Percentiles rank a stretch among this genome's conserved stretches.
These are phyloP conservation scores for Colletotrichum sublineola DNA, from an alignment of 2,329 filamentous ascomycete species.

Conservation along the genomic window DNA sequence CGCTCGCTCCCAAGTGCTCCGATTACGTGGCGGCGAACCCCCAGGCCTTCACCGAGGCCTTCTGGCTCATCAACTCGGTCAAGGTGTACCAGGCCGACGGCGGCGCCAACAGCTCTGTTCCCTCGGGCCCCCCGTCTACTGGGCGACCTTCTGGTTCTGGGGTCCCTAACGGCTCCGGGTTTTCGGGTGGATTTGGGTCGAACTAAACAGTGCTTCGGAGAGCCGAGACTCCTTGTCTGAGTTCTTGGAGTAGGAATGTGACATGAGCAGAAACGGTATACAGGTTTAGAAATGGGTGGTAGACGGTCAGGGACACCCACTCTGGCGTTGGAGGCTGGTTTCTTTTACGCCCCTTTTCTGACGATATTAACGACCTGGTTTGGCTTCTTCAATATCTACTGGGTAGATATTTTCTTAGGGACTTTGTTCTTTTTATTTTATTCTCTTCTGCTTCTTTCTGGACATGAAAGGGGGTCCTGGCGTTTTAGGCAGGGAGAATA, in stretches of 20 bases:
- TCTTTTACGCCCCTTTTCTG: conserved; percentile 5
- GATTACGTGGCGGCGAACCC: conserved; percentile 81
- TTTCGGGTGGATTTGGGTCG: not conserved
- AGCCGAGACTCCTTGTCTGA: too few relatives aligned
- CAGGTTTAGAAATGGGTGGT: conserved; percentile 14
- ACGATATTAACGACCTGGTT: conserved; percentile 25
- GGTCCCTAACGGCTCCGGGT: not conserved
- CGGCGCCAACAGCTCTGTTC: not conserved
- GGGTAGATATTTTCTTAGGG: conserved; percentile 15
- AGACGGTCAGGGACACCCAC: conserved; percentile 10
- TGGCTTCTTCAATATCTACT: conserved; percentile 27
- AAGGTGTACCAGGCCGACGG: conserved; percentile 68
- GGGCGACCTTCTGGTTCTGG: not conserved
- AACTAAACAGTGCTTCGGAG: not conserved
- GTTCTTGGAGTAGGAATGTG: not conserved
- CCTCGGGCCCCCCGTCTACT: not conserved
- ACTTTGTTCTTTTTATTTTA: not conserved
- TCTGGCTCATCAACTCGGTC: conserved; percentile 82
- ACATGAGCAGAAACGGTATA: not conserved
- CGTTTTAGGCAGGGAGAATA: conserved; percentile 13
- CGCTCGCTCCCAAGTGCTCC: conserved; percentile 74
- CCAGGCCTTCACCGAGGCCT: conserved; percentile 76
- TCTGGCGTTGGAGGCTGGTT: conserved; percentile 34
- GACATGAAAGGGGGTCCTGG: conserved; percentile 11
- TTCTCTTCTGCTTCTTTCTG: not conserved